These are phyloP conservation scores for Fagopyrum homotropicum DNA, from an alignment of 148 eudicot genomes.

Conservation along the genomic window DNA sequence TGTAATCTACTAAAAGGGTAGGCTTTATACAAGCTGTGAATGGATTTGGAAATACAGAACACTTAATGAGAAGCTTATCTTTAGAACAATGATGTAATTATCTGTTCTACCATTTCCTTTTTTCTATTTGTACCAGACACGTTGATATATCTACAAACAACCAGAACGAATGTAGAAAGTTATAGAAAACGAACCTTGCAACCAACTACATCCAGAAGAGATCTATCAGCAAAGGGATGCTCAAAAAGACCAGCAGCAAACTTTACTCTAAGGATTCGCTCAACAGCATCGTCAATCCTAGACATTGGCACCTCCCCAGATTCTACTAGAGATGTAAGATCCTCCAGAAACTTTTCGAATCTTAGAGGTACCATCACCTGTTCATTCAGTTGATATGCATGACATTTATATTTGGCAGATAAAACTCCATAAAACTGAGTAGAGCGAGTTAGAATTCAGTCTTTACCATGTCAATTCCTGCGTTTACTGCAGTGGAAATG, in stretches of 20 bases:
- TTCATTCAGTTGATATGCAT: neutral
- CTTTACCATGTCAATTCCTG: slow-evolving; percentile 93
- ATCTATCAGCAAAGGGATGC: slow-evolving; percentile 65
- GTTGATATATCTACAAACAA: neutral
- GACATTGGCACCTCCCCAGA: slow-evolving; percentile 68
- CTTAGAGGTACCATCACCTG: slow-evolving; percentile 88
- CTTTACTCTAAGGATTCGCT: slow-evolving; percentile 82
- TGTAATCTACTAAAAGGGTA: neutral
- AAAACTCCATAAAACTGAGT: neutral
- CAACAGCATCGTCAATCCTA: slow-evolving; percentile 94
- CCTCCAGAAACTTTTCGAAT: slow-evolving; percentile 58
- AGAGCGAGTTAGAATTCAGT: neutral
- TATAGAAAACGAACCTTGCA: slow-evolving; percentile 55
- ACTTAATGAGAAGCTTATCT: neutral
- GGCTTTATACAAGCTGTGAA: neutral
- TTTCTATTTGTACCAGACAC: too few species aligned
- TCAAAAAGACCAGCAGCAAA: slow-evolving; percentile 85
- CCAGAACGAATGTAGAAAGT: neutral
- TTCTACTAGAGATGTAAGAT: slow-evolving; percentile 58
- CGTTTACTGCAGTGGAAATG: slow-evolving; percentile 49
- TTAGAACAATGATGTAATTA: neutral
- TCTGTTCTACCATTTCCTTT: too few species aligned
- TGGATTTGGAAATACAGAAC: neutral
- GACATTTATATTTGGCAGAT: neutral
- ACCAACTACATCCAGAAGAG: slow-evolving; percentile 69